These are phyloP conservation scores for Spongispora temasekensis DNA, from an alignment of 1,284 basidiomycete species.

Conservation along the genomic window DNA sequence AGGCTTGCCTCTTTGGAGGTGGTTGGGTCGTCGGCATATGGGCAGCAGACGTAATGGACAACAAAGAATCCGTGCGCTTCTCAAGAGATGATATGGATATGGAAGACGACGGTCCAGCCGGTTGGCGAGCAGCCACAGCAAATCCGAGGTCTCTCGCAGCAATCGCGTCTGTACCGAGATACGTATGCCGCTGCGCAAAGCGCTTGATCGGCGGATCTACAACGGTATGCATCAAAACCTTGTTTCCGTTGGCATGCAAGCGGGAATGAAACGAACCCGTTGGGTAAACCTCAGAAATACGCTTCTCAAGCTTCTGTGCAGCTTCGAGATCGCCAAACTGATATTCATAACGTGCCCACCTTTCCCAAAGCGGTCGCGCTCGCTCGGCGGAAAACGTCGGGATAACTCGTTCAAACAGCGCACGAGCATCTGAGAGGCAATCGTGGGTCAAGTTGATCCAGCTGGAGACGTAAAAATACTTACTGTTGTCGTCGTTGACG, in stretches of 20 bases:
- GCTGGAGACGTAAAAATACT: slow-evolving; percentile 29
- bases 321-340: slow-evolving; percentile 92
- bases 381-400: slow-evolving; percentile 77
- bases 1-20: slow-evolving; percentile 23
- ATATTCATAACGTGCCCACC: slow-evolving; percentile 96
- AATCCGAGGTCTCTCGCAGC: slow-evolving; percentile 88
- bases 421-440: slow-evolving; percentile 77
- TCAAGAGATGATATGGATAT: slow-evolving; percentile 37
- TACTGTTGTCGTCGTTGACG: slow-evolving; percentile 95
- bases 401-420: slow-evolving; percentile 90
- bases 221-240: background rate
- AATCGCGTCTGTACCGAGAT: slow-evolving; percentile 86
- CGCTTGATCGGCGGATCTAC: slow-evolving; percentile 88
- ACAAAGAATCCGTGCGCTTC: slow-evolving; percentile 49
- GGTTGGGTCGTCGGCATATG: slow-evolving; percentile 26
- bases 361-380: slow-evolving; percentile 89
- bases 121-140: slow-evolving; percentile 49
- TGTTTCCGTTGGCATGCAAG: background rate
- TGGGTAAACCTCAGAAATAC: slow-evolving; percentile 87
- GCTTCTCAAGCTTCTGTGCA: slow-evolving; percentile 85
- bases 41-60: slow-evolving; percentile 41
- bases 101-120: slow-evolving; percentile 22
- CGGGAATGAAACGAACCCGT: slow-evolving; percentile 49
- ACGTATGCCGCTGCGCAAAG: slow-evolving; percentile 89
- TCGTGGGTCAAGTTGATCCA: slow-evolving; percentile 1